phyloP scores from a whole-genome alignment of 2,329 filamentous ascomycete genomes.

The Pseudocercospora pini-densiflorae region DNA sequence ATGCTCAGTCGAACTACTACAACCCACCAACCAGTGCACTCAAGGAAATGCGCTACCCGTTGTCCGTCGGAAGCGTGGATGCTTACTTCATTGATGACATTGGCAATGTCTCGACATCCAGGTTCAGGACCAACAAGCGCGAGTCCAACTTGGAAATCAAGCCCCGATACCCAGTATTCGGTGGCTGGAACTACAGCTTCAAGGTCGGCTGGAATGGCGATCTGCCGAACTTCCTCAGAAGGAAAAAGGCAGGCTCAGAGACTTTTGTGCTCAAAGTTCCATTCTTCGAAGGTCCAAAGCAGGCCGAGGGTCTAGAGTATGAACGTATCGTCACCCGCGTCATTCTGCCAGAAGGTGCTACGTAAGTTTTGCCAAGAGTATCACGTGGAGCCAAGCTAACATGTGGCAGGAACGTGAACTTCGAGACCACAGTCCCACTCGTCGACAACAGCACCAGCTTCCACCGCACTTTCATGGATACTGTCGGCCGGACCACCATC shows the following conservation, averaged over 20 bases:
- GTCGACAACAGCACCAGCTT: constrained; percentile 63
- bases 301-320: constrained; percentile 84
- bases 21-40: constrained; percentile 78
- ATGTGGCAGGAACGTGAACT: constrained; percentile 72
- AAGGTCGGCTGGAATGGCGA: constrained; percentile 95
- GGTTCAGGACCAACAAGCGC: constrained; percentile 72
- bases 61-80: constrained; percentile 78
- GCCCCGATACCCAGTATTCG: constrained; percentile 94
- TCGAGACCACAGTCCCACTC: constrained; percentile 74
- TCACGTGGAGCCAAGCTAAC: constrained; percentile 11
- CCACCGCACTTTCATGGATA: constrained; percentile 94
- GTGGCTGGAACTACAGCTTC: constrained; percentile 98
- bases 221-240: constrained; percentile 74
- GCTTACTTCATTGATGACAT: constrained; percentile 96
- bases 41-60: constrained; percentile 78
- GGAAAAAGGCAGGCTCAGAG: constrained; percentile 59
- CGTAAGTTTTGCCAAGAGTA: constrained; percentile 58
- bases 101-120: constrained; percentile 93
- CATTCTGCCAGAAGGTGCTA: constrained; percentile 88
- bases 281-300: constrained; percentile 90
- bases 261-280: constrained; percentile 88
- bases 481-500: constrained; percentile 81
- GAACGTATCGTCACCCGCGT: constrained; percentile 78
- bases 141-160: constrained; percentile 81
- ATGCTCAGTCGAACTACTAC: constrained; percentile 57